Conservation (phyloP, 371 early-diverging fungal species). For the Mucor circinelloides region DNA sequence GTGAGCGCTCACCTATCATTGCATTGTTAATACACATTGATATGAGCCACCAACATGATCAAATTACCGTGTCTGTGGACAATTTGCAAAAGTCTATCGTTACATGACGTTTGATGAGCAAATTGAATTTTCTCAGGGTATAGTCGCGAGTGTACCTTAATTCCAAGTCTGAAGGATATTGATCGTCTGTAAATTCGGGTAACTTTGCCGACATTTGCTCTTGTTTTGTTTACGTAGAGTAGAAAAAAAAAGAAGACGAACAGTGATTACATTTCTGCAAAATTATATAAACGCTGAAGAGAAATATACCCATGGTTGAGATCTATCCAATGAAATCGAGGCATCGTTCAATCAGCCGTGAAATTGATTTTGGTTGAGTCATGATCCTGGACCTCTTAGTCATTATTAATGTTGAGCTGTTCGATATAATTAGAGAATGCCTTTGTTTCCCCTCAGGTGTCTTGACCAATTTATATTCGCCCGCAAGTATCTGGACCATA, state of each 20-base stretch:
- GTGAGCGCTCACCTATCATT: constrained; percentile 54
- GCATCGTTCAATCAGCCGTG: background rate
- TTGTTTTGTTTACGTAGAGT: background rate
- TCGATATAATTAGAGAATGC: background rate
- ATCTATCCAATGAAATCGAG: background rate
- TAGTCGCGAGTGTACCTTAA: constrained; percentile 22
- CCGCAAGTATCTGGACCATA: background rate
- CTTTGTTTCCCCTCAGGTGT: background rate
- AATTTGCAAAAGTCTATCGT: constrained; percentile 46
- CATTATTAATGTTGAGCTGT: background rate
- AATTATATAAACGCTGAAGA: background rate
- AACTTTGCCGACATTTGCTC: constrained; percentile 29
- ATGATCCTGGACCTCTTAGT: background rate
- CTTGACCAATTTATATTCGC: too few relatives aligned
- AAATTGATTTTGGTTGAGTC: background rate
- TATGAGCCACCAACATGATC: background rate
- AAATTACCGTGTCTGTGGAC: constrained; percentile 62
- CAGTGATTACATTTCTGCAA: background rate
- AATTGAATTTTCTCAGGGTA: background rate
- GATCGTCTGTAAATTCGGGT: constrained; percentile 24
- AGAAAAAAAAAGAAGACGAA: background rate
- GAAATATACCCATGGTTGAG: background rate
- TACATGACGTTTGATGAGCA: background rate
- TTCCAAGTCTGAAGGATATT: constrained; percentile 34
- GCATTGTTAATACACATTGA: background rate